Evolutionary conservation across 345 rosid genomes (phyloP).

Genomic region (Fremontodendron californicum): DNA sequence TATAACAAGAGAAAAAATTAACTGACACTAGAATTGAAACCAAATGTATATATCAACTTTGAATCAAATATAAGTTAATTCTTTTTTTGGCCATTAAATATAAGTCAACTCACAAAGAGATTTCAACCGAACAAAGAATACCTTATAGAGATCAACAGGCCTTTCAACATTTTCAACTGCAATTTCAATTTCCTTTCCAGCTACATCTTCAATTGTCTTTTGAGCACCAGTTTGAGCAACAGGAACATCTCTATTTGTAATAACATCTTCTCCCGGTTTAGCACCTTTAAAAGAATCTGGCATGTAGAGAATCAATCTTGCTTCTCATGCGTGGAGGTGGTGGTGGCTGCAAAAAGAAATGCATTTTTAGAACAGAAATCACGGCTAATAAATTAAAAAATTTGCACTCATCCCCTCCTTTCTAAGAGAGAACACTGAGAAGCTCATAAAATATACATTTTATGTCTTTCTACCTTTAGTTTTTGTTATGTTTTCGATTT

Average conservation of each 20-base stretch:
- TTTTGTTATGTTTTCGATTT: too few species aligned
- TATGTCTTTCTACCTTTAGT: too few species aligned
- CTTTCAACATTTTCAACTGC: constrained; percentile 79
- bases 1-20: neutral
- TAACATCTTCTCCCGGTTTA: constrained; percentile 38
- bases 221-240: constrained; percentile 24
- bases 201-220: constrained; percentile 31
- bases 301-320: constrained; percentile 79
- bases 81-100: neutral
- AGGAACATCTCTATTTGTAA: constrained; percentile 29
- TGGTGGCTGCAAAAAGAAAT: constrained; percentile 55
- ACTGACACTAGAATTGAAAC: neutral
- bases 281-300: constrained; percentile 58
- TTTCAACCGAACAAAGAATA: constrained; percentile 25
- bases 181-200: constrained; percentile 45
- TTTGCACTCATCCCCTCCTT: neutral
- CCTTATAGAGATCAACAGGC: constrained; percentile 98
- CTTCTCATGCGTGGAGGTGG: constrained; percentile 70
- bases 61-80: neutral
- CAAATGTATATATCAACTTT: neutral
- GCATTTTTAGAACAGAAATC: constrained; percentile 7
- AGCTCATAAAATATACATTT: too few species aligned
- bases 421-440: neutral
- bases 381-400: neutral
- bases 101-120: neutral